A percentile compares a stretch with the other conserved stretches of the same genome.
These are phyloP conservation scores for Fusarium secorum DNA, from an alignment of 2,329 filamentous ascomycete genomes.

Conservation along the genomic window DNA sequence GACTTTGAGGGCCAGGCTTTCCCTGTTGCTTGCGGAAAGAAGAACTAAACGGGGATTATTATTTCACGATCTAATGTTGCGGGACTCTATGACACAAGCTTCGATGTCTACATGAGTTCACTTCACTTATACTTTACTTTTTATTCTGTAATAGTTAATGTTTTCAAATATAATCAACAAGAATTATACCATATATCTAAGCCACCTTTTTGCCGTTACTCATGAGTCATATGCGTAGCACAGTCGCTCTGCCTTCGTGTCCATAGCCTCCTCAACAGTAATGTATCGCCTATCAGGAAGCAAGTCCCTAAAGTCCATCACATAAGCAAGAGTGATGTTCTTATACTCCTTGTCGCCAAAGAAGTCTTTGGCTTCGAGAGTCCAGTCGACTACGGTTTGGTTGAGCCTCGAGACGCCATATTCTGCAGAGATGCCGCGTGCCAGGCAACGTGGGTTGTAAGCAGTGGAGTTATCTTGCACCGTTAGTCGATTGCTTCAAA, in stretches of 20 bases:
- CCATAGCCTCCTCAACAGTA: not conserved
- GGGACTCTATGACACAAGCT: not conserved
- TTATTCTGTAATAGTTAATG: not conserved
- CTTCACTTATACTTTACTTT: not conserved
- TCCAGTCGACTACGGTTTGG: not conserved
- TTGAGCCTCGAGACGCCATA: not conserved
- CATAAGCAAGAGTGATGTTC: not conserved
- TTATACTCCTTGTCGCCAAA: not conserved
- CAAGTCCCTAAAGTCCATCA: not conserved
- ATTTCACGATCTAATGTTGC: not conserved
- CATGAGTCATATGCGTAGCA: not conserved
- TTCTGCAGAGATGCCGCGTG: not conserved
- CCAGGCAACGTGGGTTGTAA: not conserved
- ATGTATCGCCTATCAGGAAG: not conserved
- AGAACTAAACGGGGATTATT: not conserved
- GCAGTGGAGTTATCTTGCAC: fast-evolving
- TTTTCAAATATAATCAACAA: not conserved
- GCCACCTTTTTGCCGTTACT: fast-evolving
- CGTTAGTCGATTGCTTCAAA: fast-evolving
- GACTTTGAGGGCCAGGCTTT: not conserved
- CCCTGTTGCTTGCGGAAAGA: not conserved
- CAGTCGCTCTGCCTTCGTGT: fast-evolving
- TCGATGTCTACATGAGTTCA: not conserved
- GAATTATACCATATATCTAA: fast-evolving
- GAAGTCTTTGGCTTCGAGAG: not conserved